These are phyloP conservation scores for Lasiodiplodia theobromae DNA, from an alignment of 2,329 filamentous ascomycete species.

Conservation along the genomic window DNA sequence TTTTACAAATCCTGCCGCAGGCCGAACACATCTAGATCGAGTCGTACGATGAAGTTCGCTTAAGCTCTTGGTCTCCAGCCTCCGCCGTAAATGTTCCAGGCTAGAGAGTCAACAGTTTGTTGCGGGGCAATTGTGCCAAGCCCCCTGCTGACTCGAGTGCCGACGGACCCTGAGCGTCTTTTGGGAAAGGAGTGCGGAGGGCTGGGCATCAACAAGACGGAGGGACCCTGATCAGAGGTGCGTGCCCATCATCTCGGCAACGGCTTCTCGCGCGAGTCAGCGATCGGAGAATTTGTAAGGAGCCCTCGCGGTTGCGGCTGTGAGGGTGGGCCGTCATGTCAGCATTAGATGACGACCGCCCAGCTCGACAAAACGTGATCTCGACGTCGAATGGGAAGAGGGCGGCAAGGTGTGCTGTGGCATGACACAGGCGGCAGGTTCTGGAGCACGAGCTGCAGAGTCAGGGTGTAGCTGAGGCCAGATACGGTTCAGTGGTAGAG, in stretches of 20 bases:
- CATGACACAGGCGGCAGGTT: background rate
- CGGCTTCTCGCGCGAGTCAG: constrained; percentile 1
- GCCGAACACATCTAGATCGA: background rate
- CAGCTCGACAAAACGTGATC: background rate
- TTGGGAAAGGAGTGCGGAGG: background rate
- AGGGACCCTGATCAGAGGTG: constrained; percentile 4
- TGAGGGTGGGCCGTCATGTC: background rate
- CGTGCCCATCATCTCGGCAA: constrained; percentile 7
- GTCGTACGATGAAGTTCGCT: background rate
- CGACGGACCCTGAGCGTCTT: background rate
- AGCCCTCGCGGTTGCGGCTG: constrained; percentile 8
- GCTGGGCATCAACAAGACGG: constrained; percentile 15
- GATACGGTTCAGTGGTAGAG: background rate
- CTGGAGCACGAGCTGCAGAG: background rate
- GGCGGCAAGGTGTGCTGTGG: background rate
- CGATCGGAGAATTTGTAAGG: constrained; percentile 13
- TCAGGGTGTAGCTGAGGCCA: background rate
- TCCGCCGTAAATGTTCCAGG: background rate
- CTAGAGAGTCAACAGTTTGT: background rate
- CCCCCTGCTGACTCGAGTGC: background rate
- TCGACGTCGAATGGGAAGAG: constrained; percentile 1
- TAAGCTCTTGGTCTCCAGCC: background rate
- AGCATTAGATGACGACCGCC: background rate
- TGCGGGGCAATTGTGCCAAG: background rate
- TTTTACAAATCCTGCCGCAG: background rate